Percentiles rank a stretch among this genome's conserved stretches.
Evolutionary conservation across 2,329 filamentous ascomycete species (phyloP).

Genomic region (Cordyceps fumosorosea): DNA sequence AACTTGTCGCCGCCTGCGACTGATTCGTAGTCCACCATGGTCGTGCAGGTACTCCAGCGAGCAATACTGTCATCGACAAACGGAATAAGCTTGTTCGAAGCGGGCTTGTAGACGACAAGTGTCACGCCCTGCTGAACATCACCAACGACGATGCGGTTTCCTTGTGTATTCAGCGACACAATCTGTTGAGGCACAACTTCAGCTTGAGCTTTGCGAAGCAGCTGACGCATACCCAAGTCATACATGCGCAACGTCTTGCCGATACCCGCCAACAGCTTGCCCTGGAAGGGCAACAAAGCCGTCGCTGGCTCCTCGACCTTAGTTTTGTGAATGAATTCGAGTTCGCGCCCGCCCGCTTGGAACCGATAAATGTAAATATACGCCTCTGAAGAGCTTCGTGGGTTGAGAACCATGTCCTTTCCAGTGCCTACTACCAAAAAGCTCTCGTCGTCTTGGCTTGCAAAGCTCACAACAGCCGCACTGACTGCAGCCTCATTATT

Average conservation of each 20-base stretch:
- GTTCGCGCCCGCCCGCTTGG: slow-evolving; percentile 73
- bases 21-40: slow-evolving; percentile 98
- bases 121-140: slow-evolving; percentile 90
- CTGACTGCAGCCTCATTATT: slow-evolving; percentile 91
- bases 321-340: slow-evolving; percentile 96
- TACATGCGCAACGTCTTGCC: slow-evolving; percentile 80
- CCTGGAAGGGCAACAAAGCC: slow-evolving; percentile 90
- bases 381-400: slow-evolving; percentile 67
- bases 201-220: slow-evolving; percentile 86
- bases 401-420: slow-evolving; percentile 78
- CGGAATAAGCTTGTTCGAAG: slow-evolving; percentile 85
- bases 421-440: slow-evolving; percentile 94
- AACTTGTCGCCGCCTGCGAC: slow-evolving; percentile 95
- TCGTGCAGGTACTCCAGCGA: slow-evolving; percentile 82
- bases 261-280: slow-evolving; percentile 77
- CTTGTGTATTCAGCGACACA: slow-evolving; percentile 80
- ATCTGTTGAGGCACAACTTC: slow-evolving; percentile 77
- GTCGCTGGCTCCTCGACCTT: slow-evolving; percentile 83
- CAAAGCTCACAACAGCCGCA: slow-evolving; percentile 75
- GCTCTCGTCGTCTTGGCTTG: slow-evolving; percentile 78
- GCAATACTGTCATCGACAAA: slow-evolving; percentile 88
- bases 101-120: slow-evolving; percentile 88
- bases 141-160: slow-evolving; percentile 82
- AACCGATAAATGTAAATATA: slow-evolving; percentile 92
- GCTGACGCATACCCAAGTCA: slow-evolving; percentile 85